Evolutionary conservation across 208 protist genomes (phyloP), one percentile per base, ranked within the genome.

Genomic region (Trypanosoma caninum): DNA sequence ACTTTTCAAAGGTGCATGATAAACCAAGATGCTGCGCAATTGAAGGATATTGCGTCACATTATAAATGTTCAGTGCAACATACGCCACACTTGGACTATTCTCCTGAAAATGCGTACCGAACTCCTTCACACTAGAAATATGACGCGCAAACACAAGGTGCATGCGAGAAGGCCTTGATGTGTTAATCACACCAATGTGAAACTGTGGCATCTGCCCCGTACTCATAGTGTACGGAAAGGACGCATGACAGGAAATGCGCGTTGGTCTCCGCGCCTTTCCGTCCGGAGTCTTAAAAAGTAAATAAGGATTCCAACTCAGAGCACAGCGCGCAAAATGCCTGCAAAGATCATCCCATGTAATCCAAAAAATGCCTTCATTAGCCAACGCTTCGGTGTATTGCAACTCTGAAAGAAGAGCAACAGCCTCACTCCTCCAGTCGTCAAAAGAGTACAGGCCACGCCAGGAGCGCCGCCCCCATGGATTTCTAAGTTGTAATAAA

Each of bases 301-400:
- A 73, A 69, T 95, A 93, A 30, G 91, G 91, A 60, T 93, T 93
- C 89, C 91, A 97, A 59, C 78, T 91, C 7, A 97, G 69, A 55
- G 59, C 77, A 65, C 65, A 78, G 20, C 76, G 69, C 42, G 78
- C 72, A 52, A 95, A 96, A 70, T 76, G 74, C 23, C 16, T 48
- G 28, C 78, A 55, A 9, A 88, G 56, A 60, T 94, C 88, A 14
- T 76, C 69, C 76, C 85, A 94, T 30, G 74, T 61, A 30, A 96
- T 91, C 73, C 82, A 93, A 59, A 96, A 96, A 38, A 91, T 71
- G 9, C 91, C 91, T 27, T 80, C 69, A 16, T 84, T 67, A 30
- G 78, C 80, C 27, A 77, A 48, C 6, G 77, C 74, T 1, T 42
- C 41, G 0, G 70, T 83, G 44, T 82, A 69, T 22, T 65, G 72